Conservation (phyloP, 148 eudicot species). For the Fallopia convolvulus region DNA sequence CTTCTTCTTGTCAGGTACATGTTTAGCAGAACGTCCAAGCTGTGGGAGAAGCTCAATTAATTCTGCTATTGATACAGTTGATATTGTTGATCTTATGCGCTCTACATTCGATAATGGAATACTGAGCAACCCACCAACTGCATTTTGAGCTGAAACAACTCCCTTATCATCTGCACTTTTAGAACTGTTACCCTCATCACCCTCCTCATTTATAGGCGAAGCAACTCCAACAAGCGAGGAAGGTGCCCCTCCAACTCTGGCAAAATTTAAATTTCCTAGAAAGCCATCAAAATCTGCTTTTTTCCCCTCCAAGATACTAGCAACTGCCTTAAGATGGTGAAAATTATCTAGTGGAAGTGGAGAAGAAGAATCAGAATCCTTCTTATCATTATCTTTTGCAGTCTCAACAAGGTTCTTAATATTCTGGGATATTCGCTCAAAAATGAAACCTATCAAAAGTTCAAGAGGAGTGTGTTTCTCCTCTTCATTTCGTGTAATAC, state of each 20-base stretch:
- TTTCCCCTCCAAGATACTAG: constrained; percentile 60
- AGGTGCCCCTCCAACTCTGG: constrained; percentile 81
- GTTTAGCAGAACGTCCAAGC: constrained; percentile 67
- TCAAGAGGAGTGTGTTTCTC: constrained; percentile 54
- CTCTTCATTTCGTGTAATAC: constrained; percentile 32
- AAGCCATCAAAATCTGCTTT: constrained; percentile 60
- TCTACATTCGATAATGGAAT: constrained; percentile 96
- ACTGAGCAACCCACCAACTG: constrained; percentile 71
- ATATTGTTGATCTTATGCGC: constrained; percentile 80
- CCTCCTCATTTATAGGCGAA: constrained; percentile 59
- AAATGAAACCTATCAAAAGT: constrained; percentile 47
- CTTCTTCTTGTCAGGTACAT: constrained; percentile 93
- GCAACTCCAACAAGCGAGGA: constrained; percentile 57
- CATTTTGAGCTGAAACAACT: constrained; percentile 49
- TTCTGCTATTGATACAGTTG: constrained; percentile 81
- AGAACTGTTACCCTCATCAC: constrained; percentile 34
- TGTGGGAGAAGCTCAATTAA: constrained; percentile 81
- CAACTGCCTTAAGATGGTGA: constrained; percentile 52
- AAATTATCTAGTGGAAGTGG: constrained; percentile 24
- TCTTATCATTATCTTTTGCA: constrained; percentile 32
- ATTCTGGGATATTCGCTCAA: constrained; percentile 56
- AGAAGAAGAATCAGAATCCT: constrained; percentile 21
- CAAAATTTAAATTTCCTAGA: constrained; percentile 75
- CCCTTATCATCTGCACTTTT: constrained; percentile 44
- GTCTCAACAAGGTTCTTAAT: constrained; percentile 51